phyloP scores from a whole-genome alignment of 345 rosid genomes.

The Sonneratia alba region DNA sequence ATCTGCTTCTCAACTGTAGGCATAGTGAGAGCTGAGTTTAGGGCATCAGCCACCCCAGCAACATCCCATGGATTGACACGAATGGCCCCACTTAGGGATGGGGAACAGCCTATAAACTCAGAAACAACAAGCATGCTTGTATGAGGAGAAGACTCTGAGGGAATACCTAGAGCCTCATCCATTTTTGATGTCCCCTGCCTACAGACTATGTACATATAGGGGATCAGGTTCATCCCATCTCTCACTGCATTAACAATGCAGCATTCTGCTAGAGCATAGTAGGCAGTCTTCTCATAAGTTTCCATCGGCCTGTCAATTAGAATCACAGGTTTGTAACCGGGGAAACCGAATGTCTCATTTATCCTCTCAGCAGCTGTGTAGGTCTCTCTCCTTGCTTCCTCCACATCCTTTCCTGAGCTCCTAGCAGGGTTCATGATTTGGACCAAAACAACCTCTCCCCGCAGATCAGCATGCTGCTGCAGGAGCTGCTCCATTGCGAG shows the following conservation, averaged over 20 bases:
- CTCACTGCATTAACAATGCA: slow-evolving; percentile 38
- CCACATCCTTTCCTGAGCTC: slow-evolving; percentile 32
- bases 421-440: slow-evolving; percentile 40
- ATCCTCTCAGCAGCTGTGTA: slow-evolving; percentile 20
- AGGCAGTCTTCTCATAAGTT: slow-evolving; percentile 33
- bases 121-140: slow-evolving; percentile 35
- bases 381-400: slow-evolving; percentile 24
- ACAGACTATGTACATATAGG: slow-evolving; percentile 32
- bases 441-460: slow-evolving; percentile 29
- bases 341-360: slow-evolving; percentile 18
- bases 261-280: slow-evolving; percentile 36
- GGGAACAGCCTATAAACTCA: slow-evolving; percentile 39
- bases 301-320: slow-evolving; percentile 27
- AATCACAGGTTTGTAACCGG: slow-evolving; percentile 32
- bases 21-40: slow-evolving; percentile 19
- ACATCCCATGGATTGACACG: slow-evolving; percentile 41
- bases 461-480: slow-evolving; percentile 18
- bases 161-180: slow-evolving; percentile 22
- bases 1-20: slow-evolving; percentile 25
- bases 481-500: slow-evolving; percentile 33
- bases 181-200: slow-evolving; percentile 29
- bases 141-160: slow-evolving; percentile 12
- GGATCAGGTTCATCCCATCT: slow-evolving; percentile 40
- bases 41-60: slow-evolving; percentile 34
- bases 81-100: slow-evolving; percentile 39